Percentiles rank a stretch among this genome's conserved stretches.
phyloP scores from a whole-genome alignment of 257 asterid species.

The Scutellaria baicalensis region DNA sequence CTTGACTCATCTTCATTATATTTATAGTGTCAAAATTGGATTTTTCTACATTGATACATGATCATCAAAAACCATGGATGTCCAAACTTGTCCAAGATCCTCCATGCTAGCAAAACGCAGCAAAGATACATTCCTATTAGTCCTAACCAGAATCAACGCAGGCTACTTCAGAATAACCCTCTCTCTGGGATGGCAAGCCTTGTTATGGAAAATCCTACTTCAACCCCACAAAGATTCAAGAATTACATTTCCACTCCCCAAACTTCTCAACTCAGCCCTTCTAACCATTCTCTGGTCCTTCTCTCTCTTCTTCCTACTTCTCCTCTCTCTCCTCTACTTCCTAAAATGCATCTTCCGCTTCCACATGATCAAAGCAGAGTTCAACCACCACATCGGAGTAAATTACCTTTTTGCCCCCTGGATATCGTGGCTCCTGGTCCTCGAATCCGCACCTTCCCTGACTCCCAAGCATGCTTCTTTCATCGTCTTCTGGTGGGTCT shows the following conservation, averaged over 20 bases:
- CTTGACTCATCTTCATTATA: too few species aligned
- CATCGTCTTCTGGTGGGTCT: constrained; percentile 45
- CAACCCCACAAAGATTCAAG: constrained; percentile 22
- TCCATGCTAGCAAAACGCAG: not conserved
- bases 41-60: too few species aligned
- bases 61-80: too few species aligned
- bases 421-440: constrained; percentile 63
- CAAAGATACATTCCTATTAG: not conserved
- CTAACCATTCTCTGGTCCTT: constrained; percentile 35
- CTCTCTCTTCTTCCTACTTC: constrained; percentile 22
- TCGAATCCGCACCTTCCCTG: constrained; percentile 51
- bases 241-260: constrained; percentile 16
- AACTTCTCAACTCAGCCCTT: constrained; percentile 10
- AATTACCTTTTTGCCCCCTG: constrained; percentile 71
- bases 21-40: too few species aligned
- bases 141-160: constrained; percentile 44
- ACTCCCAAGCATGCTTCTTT: constrained; percentile 18
- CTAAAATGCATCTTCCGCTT: constrained; percentile 43
- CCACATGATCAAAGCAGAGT: constrained; percentile 35
- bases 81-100: too few species aligned
- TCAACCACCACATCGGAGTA: constrained; percentile 54
- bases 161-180: constrained; percentile 61
- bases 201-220: constrained; percentile 55
- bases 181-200: constrained; percentile 50
- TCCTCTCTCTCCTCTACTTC: constrained; percentile 42